phyloP scores from a whole-genome alignment of 2,329 filamentous ascomycete genomes.

The Stagonosporopsis rhizophila region DNA sequence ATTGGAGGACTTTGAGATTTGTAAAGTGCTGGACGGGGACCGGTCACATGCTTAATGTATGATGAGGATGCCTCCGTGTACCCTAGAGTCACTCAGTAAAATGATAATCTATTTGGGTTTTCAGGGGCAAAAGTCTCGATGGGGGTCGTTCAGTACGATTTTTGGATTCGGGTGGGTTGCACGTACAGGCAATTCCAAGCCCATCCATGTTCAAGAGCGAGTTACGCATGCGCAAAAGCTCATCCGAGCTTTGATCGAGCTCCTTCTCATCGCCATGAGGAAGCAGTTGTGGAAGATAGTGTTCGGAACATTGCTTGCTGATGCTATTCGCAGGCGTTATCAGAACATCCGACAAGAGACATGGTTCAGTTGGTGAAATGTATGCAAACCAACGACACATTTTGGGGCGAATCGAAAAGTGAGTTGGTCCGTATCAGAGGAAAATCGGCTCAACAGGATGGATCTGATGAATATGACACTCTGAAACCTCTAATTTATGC shows the following conservation, averaged over 20 bases:
- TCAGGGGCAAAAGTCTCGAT: background rate
- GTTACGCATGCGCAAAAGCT: conserved; percentile 59
- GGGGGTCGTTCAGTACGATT: background rate
- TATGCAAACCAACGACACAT: conserved; percentile 65
- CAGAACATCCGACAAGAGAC: conserved; percentile 63
- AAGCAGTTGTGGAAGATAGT: conserved; percentile 62
- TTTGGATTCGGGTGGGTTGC: background rate
- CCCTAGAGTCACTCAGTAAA: conserved; percentile 31
- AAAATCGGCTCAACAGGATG: background rate
- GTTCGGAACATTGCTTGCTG: conserved; percentile 52
- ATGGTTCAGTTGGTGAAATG: conserved; percentile 60
- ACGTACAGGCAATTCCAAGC: conserved; percentile 59
- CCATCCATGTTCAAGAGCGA: conserved; percentile 63
- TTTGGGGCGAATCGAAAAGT: background rate
- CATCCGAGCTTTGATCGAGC: conserved; percentile 50
- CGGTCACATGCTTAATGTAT: conserved; percentile 47
- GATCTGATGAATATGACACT: background rate
- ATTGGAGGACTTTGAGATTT: conserved; percentile 60
- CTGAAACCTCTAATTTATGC: background rate
- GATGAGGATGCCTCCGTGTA: conserved; percentile 57
- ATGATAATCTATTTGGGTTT: background rate
- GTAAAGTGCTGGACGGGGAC: conserved; percentile 58
- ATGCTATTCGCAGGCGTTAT: conserved; percentile 52
- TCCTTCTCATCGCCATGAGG: conserved; percentile 53
- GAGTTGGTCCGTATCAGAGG: background rate